Evolutionary conservation across 1,284 basidiomycete species (phyloP), one percentile per base, ranked within the genome.

Genomic region (Moniliophthora roreri): DNA sequence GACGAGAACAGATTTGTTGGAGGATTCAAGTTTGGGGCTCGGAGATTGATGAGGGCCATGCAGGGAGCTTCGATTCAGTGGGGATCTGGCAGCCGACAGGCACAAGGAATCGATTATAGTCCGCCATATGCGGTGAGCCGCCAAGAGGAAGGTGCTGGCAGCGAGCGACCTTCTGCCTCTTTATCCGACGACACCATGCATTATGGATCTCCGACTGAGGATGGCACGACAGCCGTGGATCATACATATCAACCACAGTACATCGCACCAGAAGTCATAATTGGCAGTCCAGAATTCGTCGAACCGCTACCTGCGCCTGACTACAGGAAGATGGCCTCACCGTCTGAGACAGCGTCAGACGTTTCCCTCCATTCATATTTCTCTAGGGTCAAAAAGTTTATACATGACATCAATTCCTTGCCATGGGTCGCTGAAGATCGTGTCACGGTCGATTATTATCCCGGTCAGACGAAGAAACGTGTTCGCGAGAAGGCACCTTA

Each of bases 371-470:
- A 56, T 18, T 64, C 67, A 4, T 72, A 69, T 45, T 42, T 70
- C 35, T 58, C 61, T 15, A 67, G 67, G n/a, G 38, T 72, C 28
- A 63, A 62, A 16, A 54, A 62, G 24, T 65, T 75, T 55, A 57
- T 70, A 10, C 50, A 54, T 34, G 59, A 65, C 23, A 50, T 75
- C 44, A 66, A 71, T 28, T 58, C 62, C 0, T 62, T 76, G 2
- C 73, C 73, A 3, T 75, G 73, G 71, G 63, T 72, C 4, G 48
- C 48, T 9, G 64, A 64, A 5, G 67, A 69, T 10, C 67, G 72
- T 18, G 66, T 73, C 3, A 75, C 74, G 3, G 65, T 63, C 7
- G 74, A 76, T 55, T 74, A 73, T 47, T 65, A 69, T 54, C 74
- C 74, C 5, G 69, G 68, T 36, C 57, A 58, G 45, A 26, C 38